Evolutionary conservation across 192 early-diverging fungal genomes (phyloP), one percentile per base, ranked within the genome.

Genomic region (Backusella australiensis): DNA sequence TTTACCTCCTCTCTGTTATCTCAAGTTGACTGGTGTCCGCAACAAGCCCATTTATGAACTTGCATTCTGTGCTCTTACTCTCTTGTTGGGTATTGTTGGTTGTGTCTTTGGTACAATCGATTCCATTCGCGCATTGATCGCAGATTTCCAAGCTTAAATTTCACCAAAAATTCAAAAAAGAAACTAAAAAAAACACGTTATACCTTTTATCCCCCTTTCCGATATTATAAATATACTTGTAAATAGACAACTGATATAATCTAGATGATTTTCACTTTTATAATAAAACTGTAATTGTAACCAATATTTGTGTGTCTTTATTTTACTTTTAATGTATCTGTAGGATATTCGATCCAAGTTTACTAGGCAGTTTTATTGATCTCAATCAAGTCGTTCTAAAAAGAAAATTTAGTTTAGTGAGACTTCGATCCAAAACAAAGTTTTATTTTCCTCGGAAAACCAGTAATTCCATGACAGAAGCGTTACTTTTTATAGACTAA

Each of bases 1-100:
- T 65, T 84, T 96, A 32, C 95, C 95, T 0, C 86, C 94, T 34
- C 56, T 94, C 19, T 96, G 90, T 80, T 93, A 95, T 74, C 86
- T 93, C 52, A 88, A 88, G 78, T 77, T 96, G 49, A 88, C 90
- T 72, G 94, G 94, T 72, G 19, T 77, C 6, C 76, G 80, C 23
- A 81, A 81, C 76, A 81, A 81, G 76, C 80, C 80, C 14, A 29
- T 14, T 11, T 81, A 82, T 63, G 84, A 89, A 74, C 82, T 90
- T 69, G 77, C 86, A 38, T 84, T 88, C 77, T 89, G 84, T 53
- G 80, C 85, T 36, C 39, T 88, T 34, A 90, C 92, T 41, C 34
- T 92, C 19, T 46, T 90, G 59, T 82, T 93, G 39, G 93, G 91
- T 52, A 79, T 93, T 41, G 74, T 90, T 80, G 88, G 87, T 34